A percentile compares a stretch with the other conserved stretches of the same genome.
phyloP scores from a whole-genome alignment of 2,329 filamentous ascomycete genomes.

The Neofusicoccum umdonicola region DNA sequence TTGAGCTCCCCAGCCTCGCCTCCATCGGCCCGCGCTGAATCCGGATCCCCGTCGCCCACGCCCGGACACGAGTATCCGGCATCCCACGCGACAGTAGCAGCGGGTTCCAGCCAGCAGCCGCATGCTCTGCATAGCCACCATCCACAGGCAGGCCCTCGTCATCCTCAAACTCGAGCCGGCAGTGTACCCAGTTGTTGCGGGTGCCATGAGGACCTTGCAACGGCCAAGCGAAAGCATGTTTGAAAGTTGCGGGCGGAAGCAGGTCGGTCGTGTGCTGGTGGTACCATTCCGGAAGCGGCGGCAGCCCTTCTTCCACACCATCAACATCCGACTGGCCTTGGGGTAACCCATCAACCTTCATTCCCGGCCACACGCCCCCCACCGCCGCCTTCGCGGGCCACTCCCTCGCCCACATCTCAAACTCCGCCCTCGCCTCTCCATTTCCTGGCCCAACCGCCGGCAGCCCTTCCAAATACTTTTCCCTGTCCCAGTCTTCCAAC shows the following conservation, averaged over 20 bases:
- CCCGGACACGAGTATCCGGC: background rate
- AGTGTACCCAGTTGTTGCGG: too few relatives aligned
- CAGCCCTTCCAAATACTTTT: too few relatives aligned
- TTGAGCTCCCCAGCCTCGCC: background rate
- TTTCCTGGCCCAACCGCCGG: too few relatives aligned
- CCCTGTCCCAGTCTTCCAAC: too few relatives aligned
- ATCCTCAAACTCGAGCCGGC: background rate
- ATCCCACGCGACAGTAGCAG: background rate
- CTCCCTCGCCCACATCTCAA: background rate
- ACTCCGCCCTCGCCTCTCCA: too few relatives aligned
- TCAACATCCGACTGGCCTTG: too few relatives aligned
- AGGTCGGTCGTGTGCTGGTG: background rate
- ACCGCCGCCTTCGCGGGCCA: background rate
- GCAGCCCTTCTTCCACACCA: background rate
- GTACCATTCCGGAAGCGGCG: background rate
- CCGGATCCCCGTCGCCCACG: background rate
- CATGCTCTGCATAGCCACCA: background rate
- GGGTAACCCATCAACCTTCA: background rate
- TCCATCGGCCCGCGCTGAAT: background rate
- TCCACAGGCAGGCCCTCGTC: background rate
- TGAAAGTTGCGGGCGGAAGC: background rate
- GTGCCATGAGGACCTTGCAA: too few relatives aligned
- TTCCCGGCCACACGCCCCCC: background rate
- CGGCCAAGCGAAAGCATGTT: background rate
- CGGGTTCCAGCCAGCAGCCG: background rate